Percentiles rank a stretch among this genome's conserved stretches.
Conservation (phyloP, 2,329 filamentous ascomycete genomes). For the Fusarium austroafricanum region DNA sequence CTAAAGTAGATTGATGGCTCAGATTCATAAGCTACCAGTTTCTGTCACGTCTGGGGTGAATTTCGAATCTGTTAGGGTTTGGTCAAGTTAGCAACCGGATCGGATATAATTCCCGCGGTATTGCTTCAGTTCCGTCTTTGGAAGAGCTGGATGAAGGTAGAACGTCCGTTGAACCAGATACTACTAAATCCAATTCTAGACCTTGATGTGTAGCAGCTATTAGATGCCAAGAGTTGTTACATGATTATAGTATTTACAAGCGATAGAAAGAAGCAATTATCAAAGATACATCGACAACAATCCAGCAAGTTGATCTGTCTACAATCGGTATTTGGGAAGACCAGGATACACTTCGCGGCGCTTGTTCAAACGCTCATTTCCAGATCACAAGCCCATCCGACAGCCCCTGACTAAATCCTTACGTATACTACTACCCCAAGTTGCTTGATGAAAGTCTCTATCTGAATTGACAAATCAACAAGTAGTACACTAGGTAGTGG, state of each 20-base stretch:
- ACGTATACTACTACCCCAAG: too few species aligned
- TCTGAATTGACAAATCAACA: too few species aligned
- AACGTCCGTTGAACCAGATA: too few species aligned
- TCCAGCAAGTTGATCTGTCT: background rate
- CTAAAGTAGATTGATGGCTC: background rate
- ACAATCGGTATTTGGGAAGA: background rate
- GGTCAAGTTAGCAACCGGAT: conserved; percentile 14
- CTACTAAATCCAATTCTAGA: too few species aligned
- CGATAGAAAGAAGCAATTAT: background rate
- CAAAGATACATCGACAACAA: background rate
- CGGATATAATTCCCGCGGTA: conserved; percentile 26
- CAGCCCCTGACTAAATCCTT: too few species aligned
- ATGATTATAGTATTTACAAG: background rate
- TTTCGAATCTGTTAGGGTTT: conserved; percentile 4
- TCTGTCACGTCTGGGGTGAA: background rate
- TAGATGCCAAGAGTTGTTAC: background rate
- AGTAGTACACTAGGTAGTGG: too few species aligned
- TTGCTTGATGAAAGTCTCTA: too few species aligned
- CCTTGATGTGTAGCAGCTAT: too few species aligned
- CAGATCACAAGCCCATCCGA: background rate
- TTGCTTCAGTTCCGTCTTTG: too few species aligned
- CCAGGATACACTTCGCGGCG: background rate
- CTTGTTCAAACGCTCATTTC: background rate
- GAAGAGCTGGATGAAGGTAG: too few species aligned
- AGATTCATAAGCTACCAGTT: background rate